Conservation (phyloP, 768 basidiomycete genomes). For the Termitomyces sp. region DNA sequence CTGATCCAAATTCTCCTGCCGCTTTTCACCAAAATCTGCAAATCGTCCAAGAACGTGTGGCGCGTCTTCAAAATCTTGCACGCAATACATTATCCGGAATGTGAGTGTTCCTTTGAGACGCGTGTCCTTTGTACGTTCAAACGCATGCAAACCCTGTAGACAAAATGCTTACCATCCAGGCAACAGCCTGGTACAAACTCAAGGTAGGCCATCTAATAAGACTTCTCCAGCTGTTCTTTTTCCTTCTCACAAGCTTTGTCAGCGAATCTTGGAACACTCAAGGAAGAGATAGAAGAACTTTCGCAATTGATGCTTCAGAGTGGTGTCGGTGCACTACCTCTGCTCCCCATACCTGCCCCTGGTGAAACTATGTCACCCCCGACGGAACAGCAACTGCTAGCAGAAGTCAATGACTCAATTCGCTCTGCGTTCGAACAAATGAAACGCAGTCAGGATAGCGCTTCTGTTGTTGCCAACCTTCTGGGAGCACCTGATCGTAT, state of each 20-base stretch:
- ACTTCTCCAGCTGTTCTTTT: not conserved
- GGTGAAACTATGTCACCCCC: conserved; percentile 26
- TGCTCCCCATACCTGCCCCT: conserved; percentile 28
- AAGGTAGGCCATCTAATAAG: conserved; percentile 39
- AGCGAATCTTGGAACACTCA: conserved; percentile 52
- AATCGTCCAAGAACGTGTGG: conserved; percentile 44
- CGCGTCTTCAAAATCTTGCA: conserved; percentile 46
- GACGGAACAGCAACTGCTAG: conserved; percentile 44
- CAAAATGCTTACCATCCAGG: conserved; percentile 61
- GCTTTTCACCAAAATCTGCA: conserved; percentile 59
- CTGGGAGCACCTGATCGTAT: conserved; percentile 11
- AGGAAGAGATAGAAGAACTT: conserved; percentile 44
- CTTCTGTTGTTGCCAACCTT: conserved; percentile 42
- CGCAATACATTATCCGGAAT: conserved; percentile 48
- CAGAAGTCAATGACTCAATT: conserved; percentile 38
- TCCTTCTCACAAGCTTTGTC: not conserved
- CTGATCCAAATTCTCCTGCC: conserved; percentile 58
- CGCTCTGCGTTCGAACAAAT: conserved; percentile 47
- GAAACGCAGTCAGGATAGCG: conserved; percentile 54
- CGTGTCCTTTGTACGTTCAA: not conserved
- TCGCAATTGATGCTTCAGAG: conserved; percentile 49
- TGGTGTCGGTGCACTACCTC: conserved; percentile 66
- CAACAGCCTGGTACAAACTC: conserved; percentile 50
- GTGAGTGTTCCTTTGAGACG: conserved; percentile 33
- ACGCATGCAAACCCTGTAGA: conserved; percentile 25